A percentile compares a stretch with the other conserved stretches of the same genome.
These are phyloP conservation scores for Arabidopsis suecica DNA, from an alignment of 345 rosid genomes.

Conservation along the genomic window DNA sequence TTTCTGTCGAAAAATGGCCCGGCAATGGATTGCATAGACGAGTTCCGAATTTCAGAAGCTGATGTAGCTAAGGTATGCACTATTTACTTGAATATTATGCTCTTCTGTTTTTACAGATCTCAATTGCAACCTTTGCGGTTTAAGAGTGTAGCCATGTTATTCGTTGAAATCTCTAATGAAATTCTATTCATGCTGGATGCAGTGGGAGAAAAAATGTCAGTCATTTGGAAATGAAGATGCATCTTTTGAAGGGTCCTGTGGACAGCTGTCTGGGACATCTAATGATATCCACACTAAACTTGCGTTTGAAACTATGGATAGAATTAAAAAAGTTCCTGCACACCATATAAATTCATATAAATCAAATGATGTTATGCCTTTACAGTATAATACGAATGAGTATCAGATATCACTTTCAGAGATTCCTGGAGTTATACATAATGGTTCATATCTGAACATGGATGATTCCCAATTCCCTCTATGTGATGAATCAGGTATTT, in stretches of 20 bases:
- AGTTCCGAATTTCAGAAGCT: conserved; percentile 59
- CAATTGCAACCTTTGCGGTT: neutral
- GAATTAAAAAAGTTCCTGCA: conserved; percentile 54
- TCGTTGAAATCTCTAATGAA: conserved; percentile 7
- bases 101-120: neutral
- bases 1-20: conserved; percentile 79
- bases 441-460: conserved; percentile 44
- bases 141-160: conserved; percentile 1
- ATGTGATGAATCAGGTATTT: conserved; percentile 44
- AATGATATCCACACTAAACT: conserved; percentile 83
- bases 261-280: conserved; percentile 49
- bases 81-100: neutral
- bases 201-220: conserved; percentile 79
- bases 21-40: conserved; percentile 59
- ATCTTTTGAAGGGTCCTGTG: conserved; percentile 46
- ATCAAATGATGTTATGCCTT: conserved; percentile 85
- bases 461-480: conserved; percentile 43
- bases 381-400: conserved; percentile 81
- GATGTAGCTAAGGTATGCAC: conserved; percentile 66
- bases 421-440: conserved; percentile 48
- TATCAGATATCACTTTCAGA: conserved; percentile 73
- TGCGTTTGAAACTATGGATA: conserved; percentile 53
- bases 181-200: conserved; percentile 36
- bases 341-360: conserved; percentile 47
- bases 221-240: conserved; percentile 53